Evolutionary conservation across 1,284 basidiomycete genomes (phyloP).

Genomic region (Wallemia ichthyophaga): DNA sequence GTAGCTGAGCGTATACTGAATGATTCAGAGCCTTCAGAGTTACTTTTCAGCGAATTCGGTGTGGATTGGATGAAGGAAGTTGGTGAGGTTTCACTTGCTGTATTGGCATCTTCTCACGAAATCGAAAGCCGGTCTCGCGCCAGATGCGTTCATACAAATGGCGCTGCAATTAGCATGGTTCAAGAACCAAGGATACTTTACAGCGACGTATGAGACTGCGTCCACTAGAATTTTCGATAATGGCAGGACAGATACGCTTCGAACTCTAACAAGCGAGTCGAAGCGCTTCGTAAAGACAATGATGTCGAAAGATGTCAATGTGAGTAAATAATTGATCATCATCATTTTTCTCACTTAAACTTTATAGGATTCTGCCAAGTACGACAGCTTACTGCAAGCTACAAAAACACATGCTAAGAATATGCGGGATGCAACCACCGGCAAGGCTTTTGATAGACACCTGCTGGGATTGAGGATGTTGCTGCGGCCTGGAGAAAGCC

Average conservation of each 20-base stretch:
- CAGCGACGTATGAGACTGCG: slow-evolving; percentile 82
- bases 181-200: slow-evolving; percentile 40
- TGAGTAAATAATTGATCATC: slow-evolving; percentile 13
- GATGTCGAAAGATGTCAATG: slow-evolving; percentile 24
- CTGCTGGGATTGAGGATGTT: slow-evolving; percentile 53
- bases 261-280: slow-evolving; percentile 44
- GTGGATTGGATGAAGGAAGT: slow-evolving; percentile 62
- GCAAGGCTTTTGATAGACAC: slow-evolving; percentile 71
- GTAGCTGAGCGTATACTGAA: slow-evolving; percentile 32
- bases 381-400: slow-evolving; percentile 32
- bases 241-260: slow-evolving; percentile 76
- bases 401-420: slow-evolving; percentile 40
- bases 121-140: slow-evolving; percentile 32
- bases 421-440: slow-evolving; percentile 49
- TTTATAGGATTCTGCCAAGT: slow-evolving; percentile 20
- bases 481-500: slow-evolving; percentile 20
- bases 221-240: slow-evolving; percentile 68
- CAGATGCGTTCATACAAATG: slow-evolving; percentile 81
- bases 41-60: slow-evolving; percentile 66
- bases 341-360: background rate
- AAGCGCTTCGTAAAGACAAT: slow-evolving; percentile 51
- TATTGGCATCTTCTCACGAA: background rate
- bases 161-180: slow-evolving; percentile 80
- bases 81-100: slow-evolving; percentile 21
- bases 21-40: slow-evolving; percentile 53